These are phyloP conservation scores for Malania oleifera DNA, from an alignment of 164 flowering plant species.

Conservation along the genomic window DNA sequence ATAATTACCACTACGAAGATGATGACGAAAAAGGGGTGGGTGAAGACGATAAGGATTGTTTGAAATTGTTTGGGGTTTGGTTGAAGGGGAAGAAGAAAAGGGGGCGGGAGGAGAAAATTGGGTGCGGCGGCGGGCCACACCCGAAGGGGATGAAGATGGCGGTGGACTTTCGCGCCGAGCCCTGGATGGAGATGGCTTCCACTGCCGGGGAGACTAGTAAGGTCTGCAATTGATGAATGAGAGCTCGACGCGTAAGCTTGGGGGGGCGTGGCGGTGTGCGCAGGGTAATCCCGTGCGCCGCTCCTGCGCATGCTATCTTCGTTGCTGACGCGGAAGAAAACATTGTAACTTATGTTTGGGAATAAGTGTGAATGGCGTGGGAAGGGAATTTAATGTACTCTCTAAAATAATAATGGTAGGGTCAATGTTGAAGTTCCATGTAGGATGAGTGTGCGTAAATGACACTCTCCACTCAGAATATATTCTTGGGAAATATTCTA, in stretches of 20 bases:
- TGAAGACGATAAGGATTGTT: conserved; percentile 12
- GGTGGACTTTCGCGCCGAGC: conserved; percentile 18
- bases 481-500: too few species aligned
- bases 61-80: conserved; percentile 79
- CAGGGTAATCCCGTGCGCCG: not conserved
- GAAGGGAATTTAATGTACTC: too few species aligned
- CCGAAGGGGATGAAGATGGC: conserved; percentile 34
- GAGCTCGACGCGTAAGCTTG: not conserved
- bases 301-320: not conserved
- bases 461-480: too few species aligned
- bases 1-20: conserved; percentile 5
- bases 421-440: too few species aligned
- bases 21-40: conserved; percentile 12
- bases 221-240: conserved; percentile 25
- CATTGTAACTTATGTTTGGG: not conserved
- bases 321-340: not conserved
- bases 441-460: too few species aligned
- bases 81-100: conserved; percentile 43
- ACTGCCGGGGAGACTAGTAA: conserved; percentile 18
- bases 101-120: conserved; percentile 20
- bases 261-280: not conserved
- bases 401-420: too few species aligned
- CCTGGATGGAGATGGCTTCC: conserved; percentile 26
- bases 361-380: not conserved
- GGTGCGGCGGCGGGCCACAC: conserved; percentile 13